A percentile compares a stretch with the other conserved stretches of the same genome.
These are phyloP conservation scores for Stagonosporopsis rhizophila DNA, from an alignment of 2,329 filamentous ascomycete species.

Conservation along the genomic window DNA sequence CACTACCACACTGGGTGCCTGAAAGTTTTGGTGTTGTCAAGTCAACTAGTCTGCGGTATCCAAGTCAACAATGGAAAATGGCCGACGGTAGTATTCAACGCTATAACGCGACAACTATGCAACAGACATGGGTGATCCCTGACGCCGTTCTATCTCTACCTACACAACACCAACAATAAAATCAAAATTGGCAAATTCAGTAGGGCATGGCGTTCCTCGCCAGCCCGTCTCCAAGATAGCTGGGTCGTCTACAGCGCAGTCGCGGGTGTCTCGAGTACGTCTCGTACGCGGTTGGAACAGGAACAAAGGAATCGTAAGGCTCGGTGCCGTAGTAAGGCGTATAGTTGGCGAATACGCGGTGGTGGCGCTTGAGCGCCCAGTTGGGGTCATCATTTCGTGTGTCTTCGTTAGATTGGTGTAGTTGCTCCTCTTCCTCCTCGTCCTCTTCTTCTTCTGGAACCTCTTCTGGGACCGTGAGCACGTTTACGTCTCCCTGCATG, in stretches of 20 bases:
- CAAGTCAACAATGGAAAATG: slow-evolving; percentile 21
- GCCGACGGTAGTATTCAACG: slow-evolving; percentile 11
- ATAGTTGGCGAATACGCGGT: slow-evolving; percentile 19
- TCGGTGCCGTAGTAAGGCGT: slow-evolving; percentile 30
- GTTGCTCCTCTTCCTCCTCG: slow-evolving; percentile 20
- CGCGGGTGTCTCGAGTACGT: slow-evolving; percentile 24
- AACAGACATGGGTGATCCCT: slow-evolving; percentile 16
- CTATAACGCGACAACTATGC: slow-evolving; percentile 22
- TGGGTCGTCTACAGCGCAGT: slow-evolving; percentile 30
- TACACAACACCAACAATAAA: slow-evolving; percentile 2
- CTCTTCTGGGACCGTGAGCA: slow-evolving; percentile 3
- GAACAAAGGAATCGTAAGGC: slow-evolving; percentile 39
- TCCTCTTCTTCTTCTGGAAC: slow-evolving; percentile 30
- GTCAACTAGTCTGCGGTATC: slow-evolving; percentile 14
- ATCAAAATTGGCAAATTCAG: slow-evolving; percentile 5
- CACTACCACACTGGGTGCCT: slow-evolving; percentile 7
- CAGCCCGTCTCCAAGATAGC: slow-evolving; percentile 27
- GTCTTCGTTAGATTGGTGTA: slow-evolving; percentile 14
- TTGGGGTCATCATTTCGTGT: slow-evolving; percentile 33
- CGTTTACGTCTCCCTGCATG: slow-evolving; percentile 8
- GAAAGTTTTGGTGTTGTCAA: slow-evolving; percentile 19
- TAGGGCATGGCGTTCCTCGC: slow-evolving; percentile 29
- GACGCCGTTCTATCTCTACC: slow-evolving; percentile 12
- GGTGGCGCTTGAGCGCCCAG: slow-evolving; percentile 35
- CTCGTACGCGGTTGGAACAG: slow-evolving; percentile 30